Evolutionary conservation across 805 yeast species (phyloP).

Genomic region (Kluyveromyces wickerhamii): DNA sequence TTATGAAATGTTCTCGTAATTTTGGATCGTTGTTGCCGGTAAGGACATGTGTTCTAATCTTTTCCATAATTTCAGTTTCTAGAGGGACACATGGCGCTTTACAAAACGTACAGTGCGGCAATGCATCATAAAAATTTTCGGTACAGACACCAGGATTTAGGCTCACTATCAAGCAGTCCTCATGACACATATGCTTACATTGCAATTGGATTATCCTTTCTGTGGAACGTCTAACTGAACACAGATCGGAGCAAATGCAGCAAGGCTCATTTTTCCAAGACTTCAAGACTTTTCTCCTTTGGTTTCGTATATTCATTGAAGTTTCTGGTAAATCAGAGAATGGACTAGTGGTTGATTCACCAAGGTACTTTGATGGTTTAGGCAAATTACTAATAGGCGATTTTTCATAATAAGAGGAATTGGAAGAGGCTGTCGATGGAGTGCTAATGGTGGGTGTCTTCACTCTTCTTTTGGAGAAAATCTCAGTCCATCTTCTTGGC

Average conservation of each 20-base stretch:
- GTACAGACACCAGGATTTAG: conserved; percentile 20
- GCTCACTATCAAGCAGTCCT: conserved; percentile 44
- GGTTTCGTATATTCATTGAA: too few relatives aligned
- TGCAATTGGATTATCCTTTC: conserved; percentile 40
- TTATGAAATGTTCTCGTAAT: too few relatives aligned
- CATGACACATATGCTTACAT: conserved; percentile 53
- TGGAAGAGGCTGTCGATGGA: conserved; percentile 2
- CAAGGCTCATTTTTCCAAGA: conserved; percentile 24
- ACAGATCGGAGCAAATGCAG: conserved; percentile 43
- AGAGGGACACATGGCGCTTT: conserved; percentile 20
- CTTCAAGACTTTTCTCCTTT: background rate
- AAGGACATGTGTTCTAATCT: conserved; percentile 21
- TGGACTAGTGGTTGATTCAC: too few relatives aligned
- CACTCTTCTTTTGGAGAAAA: conserved; percentile 1
- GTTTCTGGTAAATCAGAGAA: too few relatives aligned
- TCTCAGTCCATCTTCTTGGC: conserved; percentile 5
- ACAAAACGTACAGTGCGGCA: conserved; percentile 19
- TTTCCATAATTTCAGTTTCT: conserved; percentile 21
- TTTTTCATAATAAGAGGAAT: background rate
- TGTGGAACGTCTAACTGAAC: conserved; percentile 37
- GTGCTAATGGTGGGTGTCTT: conserved; percentile 1
- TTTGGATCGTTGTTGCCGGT: too few relatives aligned
- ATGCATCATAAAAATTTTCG: conserved; percentile 17
- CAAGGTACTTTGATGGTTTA: too few relatives aligned
- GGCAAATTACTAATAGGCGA: conserved; percentile 2